Conservation (phyloP, 805 yeast genomes). For the Candida boleticola region DNA sequence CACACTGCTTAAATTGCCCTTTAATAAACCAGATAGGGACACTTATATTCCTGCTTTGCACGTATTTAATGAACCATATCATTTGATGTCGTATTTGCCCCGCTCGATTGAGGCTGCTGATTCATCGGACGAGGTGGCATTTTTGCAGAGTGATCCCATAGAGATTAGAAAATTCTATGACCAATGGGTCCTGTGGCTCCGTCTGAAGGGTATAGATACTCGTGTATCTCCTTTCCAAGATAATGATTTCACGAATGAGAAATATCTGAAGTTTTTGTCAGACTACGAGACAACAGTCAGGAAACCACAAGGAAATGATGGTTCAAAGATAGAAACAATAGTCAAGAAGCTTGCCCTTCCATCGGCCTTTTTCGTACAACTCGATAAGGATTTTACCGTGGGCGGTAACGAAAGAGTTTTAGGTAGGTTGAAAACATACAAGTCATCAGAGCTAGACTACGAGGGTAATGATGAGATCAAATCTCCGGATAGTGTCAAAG, state of each 20-base stretch:
- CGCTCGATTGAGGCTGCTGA: conserved; percentile 13
- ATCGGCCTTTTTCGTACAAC: conserved; percentile 27
- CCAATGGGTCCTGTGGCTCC: conserved; percentile 28
- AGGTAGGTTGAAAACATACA: not conserved
- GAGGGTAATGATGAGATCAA: not conserved
- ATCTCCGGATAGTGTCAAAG: conserved; percentile 11
- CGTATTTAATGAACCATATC: conserved; percentile 33
- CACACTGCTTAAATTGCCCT: conserved; percentile 12
- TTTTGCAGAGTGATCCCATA: conserved; percentile 31
- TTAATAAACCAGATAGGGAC: conserved; percentile 25
- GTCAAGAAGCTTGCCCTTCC: conserved; percentile 16
- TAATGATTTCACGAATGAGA: conserved; percentile 21
- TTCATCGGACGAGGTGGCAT: conserved; percentile 14
- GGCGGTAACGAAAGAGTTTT: not conserved
- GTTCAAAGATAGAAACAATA: not conserved
- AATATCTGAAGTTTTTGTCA: conserved; percentile 19
- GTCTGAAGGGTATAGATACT: conserved; percentile 20
- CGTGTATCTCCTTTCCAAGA: conserved; percentile 31
- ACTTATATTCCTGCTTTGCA: conserved; percentile 37
- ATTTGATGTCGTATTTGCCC: conserved; percentile 16
- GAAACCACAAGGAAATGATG: not conserved
- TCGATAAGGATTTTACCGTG: conserved; percentile 14
- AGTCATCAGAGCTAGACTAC: not conserved
- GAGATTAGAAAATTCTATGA: conserved; percentile 15
- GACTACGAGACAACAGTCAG: not conserved